Percentiles rank a stretch among this genome's conserved stretches.
These are phyloP conservation scores for Gypsophila paniculata DNA, from an alignment of 179 eudicot species.

Conservation along the genomic window DNA sequence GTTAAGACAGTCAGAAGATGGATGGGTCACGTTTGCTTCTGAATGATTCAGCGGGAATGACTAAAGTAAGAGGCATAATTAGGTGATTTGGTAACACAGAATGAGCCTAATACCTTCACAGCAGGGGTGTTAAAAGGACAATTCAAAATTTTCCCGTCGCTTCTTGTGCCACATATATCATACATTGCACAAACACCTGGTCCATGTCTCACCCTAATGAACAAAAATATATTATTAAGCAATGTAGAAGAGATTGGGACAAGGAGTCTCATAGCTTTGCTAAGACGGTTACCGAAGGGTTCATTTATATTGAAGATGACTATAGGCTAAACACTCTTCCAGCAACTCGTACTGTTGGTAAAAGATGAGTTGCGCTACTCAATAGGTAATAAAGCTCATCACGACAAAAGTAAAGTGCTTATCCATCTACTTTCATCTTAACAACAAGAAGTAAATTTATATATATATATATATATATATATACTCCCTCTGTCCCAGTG, in stretches of 20 bases:
- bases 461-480: no score
- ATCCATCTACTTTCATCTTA: background rate
- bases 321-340: background rate
- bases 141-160: slow-evolving; percentile 78
- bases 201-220: slow-evolving; percentile 56
- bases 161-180: slow-evolving; percentile 79
- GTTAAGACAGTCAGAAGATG: background rate
- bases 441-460: no score
- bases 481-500: no score
- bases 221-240: slow-evolving; percentile 20
- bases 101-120: slow-evolving; percentile 59
- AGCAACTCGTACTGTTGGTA: background rate
- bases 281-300: slow-evolving; percentile 1
- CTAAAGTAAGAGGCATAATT: no score
- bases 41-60: no score
- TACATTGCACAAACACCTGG: slow-evolving; percentile 84
- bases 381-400: background rate
- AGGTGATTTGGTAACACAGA: background rate
- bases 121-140: slow-evolving; percentile 80
- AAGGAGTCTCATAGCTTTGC: background rate
- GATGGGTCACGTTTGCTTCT: no score
- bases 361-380: background rate
- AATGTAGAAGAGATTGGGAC: background rate
- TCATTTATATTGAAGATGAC: slow-evolving; percentile 1
- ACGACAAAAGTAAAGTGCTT: background rate